Evolutionary conservation across 306 rosid genomes (phyloP).

Genomic region (Vachellia collinsii): DNA sequence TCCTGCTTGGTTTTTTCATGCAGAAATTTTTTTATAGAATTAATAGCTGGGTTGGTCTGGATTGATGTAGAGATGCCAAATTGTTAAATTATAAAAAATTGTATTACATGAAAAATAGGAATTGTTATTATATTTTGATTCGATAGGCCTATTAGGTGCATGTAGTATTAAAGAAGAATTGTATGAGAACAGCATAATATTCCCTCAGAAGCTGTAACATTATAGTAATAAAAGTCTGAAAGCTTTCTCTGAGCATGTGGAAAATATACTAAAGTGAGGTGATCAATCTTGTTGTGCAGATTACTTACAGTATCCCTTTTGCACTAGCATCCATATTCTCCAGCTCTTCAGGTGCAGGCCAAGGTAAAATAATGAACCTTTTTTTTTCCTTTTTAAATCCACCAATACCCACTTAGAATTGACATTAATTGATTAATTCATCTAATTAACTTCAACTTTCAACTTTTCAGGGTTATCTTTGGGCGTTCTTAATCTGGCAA

Average conservation of each 20-base stretch:
- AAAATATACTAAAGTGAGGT: constrained; percentile 7
- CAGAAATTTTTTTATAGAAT: background rate
- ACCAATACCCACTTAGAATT: background rate
- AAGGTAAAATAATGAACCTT: constrained; percentile 51
- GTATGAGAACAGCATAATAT: background rate
- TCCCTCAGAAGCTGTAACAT: background rate
- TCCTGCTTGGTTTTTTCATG: constrained; percentile 16
- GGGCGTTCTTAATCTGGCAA: constrained; percentile 78
- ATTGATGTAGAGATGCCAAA: constrained; percentile 21
- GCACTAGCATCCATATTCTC: constrained; percentile 93
- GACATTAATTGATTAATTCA: background rate
- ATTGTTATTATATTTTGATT: background rate
- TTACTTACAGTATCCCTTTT: constrained; percentile 81
- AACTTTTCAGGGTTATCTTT: constrained; percentile 70
- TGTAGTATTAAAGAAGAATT: background rate
- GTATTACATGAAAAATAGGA: background rate
- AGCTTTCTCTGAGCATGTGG: constrained; percentile 8
- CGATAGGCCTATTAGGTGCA: background rate
- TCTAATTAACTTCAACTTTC: background rate
- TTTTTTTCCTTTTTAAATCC: background rate
- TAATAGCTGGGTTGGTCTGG: constrained; percentile 1
- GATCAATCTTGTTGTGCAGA: constrained; percentile 46
- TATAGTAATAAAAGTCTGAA: background rate
- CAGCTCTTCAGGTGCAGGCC: constrained; percentile 73
- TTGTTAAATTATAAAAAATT: background rate